Conservation (phyloP, 2,329 filamentous ascomycete species). For the Simplicillium aogashimaense region DNA sequence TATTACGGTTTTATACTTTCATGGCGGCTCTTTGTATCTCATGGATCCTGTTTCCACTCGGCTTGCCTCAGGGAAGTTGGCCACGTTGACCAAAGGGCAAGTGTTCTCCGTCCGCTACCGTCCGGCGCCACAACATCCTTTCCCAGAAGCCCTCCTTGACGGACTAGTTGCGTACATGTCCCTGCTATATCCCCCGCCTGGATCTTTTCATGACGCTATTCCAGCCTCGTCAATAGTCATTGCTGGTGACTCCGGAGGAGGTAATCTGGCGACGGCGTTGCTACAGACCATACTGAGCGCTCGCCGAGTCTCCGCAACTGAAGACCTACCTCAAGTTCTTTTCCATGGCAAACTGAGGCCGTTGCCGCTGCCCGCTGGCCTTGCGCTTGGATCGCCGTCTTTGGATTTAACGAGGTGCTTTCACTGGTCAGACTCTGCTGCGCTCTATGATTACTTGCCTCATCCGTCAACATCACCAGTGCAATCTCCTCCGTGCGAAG, state of each 20-base stretch:
- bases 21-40: conserved; percentile 5
- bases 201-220: conserved; percentile 50
- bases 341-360: conserved; percentile 46
- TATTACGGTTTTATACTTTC: conserved; percentile 3
- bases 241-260: conserved; percentile 56
- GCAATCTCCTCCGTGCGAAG: conserved; percentile 25
- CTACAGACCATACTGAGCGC: conserved; percentile 55
- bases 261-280: conserved; percentile 52
- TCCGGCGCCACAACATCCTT: conserved; percentile 57
- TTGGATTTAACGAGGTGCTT: conserved; percentile 49
- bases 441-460: conserved; percentile 26
- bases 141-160: conserved; percentile 59
- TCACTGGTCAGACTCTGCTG: conserved; percentile 2
- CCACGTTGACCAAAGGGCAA: background rate
- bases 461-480: conserved; percentile 9
- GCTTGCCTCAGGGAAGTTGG: background rate
- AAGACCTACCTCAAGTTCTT: conserved; percentile 27
- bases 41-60: conserved; percentile 4
- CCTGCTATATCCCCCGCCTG: conserved; percentile 54
- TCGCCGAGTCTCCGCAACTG: conserved; percentile 12
- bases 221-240: conserved; percentile 51
- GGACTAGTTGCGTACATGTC: conserved; percentile 56
- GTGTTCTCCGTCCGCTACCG: conserved; percentile 21
- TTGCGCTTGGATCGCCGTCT: conserved; percentile 52
- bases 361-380: conserved; percentile 52